Evolutionary conservation across 352 stramenopile species (phyloP).

Genomic region (Hyaloperonospora brassicae): DNA sequence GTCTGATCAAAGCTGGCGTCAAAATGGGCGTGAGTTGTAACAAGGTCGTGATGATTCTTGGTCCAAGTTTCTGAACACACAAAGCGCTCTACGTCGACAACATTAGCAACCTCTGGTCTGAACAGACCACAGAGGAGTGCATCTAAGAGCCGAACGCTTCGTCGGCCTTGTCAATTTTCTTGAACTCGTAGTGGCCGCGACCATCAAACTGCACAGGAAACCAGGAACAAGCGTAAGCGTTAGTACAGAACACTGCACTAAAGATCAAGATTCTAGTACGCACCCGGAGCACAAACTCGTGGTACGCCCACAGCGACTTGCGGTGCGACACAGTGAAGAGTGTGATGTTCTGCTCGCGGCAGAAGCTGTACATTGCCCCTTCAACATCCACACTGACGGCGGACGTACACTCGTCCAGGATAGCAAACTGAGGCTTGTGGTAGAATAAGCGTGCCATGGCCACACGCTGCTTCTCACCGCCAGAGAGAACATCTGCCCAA

Average conservation of each 20-base stretch:
- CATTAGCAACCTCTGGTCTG: background rate
- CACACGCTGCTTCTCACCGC: slow-evolving; percentile 88
- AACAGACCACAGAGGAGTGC: background rate
- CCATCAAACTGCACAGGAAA: slow-evolving; percentile 61
- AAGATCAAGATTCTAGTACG: slow-evolving; percentile 13
- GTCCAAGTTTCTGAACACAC: slow-evolving; percentile 11
- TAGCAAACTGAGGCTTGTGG: slow-evolving; percentile 86
- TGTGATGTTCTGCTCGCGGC: slow-evolving; percentile 84
- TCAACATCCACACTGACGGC: slow-evolving; percentile 84
- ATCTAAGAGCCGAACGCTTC: slow-evolving; percentile 70
- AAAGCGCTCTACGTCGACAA: slow-evolving; percentile 3
- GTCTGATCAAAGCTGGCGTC: slow-evolving; percentile 1
- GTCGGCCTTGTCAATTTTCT: slow-evolving; percentile 73
- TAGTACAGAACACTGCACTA: slow-evolving; percentile 7
- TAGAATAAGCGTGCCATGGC: slow-evolving; percentile 87
- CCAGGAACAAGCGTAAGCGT: slow-evolving; percentile 5
- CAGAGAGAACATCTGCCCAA: slow-evolving; percentile 83
- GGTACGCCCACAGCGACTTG: slow-evolving; percentile 86
- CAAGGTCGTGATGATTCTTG: background rate
- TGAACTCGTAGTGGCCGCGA: slow-evolving; percentile 78
- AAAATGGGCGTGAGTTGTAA: slow-evolving; percentile 9
- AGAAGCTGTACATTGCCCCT: slow-evolving; percentile 81
- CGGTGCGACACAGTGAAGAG: slow-evolving; percentile 88
- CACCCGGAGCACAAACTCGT: slow-evolving; percentile 80
- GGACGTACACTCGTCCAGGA: slow-evolving; percentile 85